A percentile compares a stretch with the other conserved stretches of the same genome.
Conservation (phyloP, 179 eudicot genomes). For the Nepenthes alata region DNA sequence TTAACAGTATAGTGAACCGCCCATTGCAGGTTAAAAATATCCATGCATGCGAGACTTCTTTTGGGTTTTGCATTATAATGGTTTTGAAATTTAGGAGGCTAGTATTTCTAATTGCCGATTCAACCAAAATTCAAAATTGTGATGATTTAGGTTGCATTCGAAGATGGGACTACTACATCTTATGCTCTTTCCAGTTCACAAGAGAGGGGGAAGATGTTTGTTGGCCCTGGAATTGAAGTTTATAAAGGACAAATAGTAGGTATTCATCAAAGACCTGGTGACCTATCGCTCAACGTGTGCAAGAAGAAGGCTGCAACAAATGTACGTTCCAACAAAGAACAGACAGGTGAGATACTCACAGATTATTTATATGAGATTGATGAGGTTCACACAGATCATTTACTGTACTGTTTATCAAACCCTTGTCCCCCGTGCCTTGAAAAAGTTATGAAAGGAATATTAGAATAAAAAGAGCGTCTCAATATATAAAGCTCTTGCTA, state of each 20-base stretch:
- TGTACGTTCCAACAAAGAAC: conserved; percentile 87
- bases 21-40: too few relatives aligned
- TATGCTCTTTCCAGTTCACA: conserved; percentile 88
- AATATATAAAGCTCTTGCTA: neutral
- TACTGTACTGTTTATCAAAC: too few relatives aligned
- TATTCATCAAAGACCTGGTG: conserved; percentile 91
- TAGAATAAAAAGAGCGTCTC: neutral
- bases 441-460: neutral
- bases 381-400: too few relatives aligned
- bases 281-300: conserved; percentile 79
- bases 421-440: too few relatives aligned
- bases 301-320: conserved; percentile 97
- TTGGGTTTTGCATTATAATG: neutral
- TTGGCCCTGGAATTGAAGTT: conserved; percentile 70
- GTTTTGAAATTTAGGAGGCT: conserved; percentile 1
- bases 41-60: too few relatives aligned
- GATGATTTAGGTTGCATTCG: conserved; percentile 71
- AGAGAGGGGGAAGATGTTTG: conserved; percentile 84
- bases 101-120: neutral
- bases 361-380: neutral
- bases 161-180: conserved; percentile 75
- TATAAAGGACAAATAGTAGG: conserved; percentile 97
- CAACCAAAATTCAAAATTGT: neutral
- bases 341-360: conserved; percentile 40
- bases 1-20: too few relatives aligned